These are phyloP conservation scores for Micromonas commoda DNA, from an alignment of 139 green algal genomes.

Conservation along the genomic window DNA sequence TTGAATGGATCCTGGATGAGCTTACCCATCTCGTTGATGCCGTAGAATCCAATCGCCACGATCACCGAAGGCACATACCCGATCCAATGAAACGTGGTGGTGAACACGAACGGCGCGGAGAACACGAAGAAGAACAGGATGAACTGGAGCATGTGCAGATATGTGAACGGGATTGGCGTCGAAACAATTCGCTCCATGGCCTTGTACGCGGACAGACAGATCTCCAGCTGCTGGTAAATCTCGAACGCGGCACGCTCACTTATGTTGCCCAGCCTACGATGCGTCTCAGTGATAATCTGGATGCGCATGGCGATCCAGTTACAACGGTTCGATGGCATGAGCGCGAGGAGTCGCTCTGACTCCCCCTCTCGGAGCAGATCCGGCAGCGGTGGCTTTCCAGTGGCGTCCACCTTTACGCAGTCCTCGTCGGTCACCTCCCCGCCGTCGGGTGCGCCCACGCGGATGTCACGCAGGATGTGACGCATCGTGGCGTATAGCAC, in stretches of 20 bases:
- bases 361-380: slow-evolving; percentile 6
- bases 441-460: background rate
- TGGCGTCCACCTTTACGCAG: background rate
- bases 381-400: background rate
- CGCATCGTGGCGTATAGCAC: slow-evolving; percentile 23
- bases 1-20: slow-evolving; percentile 27
- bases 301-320: slow-evolving; percentile 6
- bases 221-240: slow-evolving; percentile 14
- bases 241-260: slow-evolving; percentile 23
- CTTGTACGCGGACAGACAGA: background rate
- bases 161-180: slow-evolving; percentile 27
- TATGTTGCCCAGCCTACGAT: slow-evolving; percentile 14
- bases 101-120: slow-evolving; percentile 21
- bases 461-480: slow-evolving; percentile 11
- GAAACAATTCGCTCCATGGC: slow-evolving; percentile 18
- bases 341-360: background rate
- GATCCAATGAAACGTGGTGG: background rate
- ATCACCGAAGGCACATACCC: background rate
- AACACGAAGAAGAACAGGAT: slow-evolving; percentile 31
- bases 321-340: slow-evolving; percentile 1
- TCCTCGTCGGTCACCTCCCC: slow-evolving; percentile 11
- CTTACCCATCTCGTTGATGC: slow-evolving; percentile 24
- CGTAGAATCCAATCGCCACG: slow-evolving; percentile 31
- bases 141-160: slow-evolving; percentile 24
- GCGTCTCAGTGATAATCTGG: slow-evolving; percentile 14